Evolutionary conservation across 2,329 filamentous ascomycete species (phyloP), one percentile per base, ranked within the genome.

Genomic region (Fusarium bulbicola): DNA sequence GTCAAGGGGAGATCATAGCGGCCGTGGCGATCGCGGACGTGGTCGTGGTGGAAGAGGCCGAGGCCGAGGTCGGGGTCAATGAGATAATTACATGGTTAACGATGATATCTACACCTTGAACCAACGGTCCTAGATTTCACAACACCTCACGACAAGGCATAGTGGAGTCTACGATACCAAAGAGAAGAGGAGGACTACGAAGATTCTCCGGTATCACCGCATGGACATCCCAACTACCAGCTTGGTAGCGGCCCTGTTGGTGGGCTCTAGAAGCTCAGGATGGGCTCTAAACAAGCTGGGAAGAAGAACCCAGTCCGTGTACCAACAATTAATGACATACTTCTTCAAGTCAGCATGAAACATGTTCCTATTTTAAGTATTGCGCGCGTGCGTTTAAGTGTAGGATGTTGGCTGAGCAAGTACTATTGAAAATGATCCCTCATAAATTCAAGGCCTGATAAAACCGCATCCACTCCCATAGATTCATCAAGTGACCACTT

Each of bases 1-100:
- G 60, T 83, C 88, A 79, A 86, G 89, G 77, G 89, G 88, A 61
- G 89, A 91, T 42, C 86, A 91, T 73, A 85, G 86, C 49, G 85
- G 87, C 54, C 83, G 89, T 28, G 85, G 86, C 30, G 83, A 86
- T 30, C 75, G 82, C 39, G 82, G 82, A 32, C 78, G 84, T 60
- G 84, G 83, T 14, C 80, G 82, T 58, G 81, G 83, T 59, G 82
- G 82, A 28, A 77, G 81, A 36, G 84, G 84, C 39, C 76, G 81
- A 28, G 81, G 80, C 24, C 74, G 81, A 43, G 81, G 81, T 18
- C 76, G 81, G 39, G 81, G 80, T 24, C 78, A 81, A 75, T 80
- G 74, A 78, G 66, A 58, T 37, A 21, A 32, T 52, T 42, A 45
- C 46, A 58, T 60, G 34, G 30, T 28, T 66, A 30, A 50, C 37